A percentile compares a stretch with the other conserved stretches of the same genome.
Evolutionary conservation across 148 eudicot genomes (phyloP).

Genomic region (Suaeda aralocaspica): DNA sequence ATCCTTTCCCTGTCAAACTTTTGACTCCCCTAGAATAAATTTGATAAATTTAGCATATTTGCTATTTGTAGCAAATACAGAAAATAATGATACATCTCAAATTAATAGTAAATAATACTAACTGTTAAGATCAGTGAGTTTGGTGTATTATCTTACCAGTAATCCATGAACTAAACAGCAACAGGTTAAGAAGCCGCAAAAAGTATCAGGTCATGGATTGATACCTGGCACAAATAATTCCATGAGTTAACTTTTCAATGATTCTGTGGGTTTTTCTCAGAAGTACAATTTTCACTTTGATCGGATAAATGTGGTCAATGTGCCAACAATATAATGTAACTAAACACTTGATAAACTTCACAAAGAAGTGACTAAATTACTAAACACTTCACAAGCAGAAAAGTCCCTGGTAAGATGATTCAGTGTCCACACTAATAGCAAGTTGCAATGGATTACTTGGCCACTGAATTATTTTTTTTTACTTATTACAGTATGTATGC

Average conservation of each 20-base stretch:
- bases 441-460: conserved; percentile 17
- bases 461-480: not conserved
- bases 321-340: conserved; percentile 1
- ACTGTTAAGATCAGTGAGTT: not conserved
- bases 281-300: not conserved
- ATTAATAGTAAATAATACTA: not conserved
- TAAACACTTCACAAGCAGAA: not conserved
- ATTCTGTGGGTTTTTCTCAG: conserved; percentile 17
- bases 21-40: not conserved
- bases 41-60: conserved; percentile 11
- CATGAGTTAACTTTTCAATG: conserved; percentile 1
- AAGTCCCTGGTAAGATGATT: not conserved
- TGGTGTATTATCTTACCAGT: not conserved
- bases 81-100: not conserved
- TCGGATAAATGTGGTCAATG: not conserved
- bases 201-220: not conserved
- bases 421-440: not conserved
- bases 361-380: not conserved
- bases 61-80: not conserved
- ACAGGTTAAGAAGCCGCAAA: conserved; percentile 2
- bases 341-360: not conserved
- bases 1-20: not conserved
- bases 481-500: no score
- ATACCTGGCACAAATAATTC: not conserved
- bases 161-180: not conserved